These are phyloP conservation scores for Scytalidium sp. DNA, from an alignment of 2,329 filamentous ascomycete species.

Conservation along the genomic window DNA sequence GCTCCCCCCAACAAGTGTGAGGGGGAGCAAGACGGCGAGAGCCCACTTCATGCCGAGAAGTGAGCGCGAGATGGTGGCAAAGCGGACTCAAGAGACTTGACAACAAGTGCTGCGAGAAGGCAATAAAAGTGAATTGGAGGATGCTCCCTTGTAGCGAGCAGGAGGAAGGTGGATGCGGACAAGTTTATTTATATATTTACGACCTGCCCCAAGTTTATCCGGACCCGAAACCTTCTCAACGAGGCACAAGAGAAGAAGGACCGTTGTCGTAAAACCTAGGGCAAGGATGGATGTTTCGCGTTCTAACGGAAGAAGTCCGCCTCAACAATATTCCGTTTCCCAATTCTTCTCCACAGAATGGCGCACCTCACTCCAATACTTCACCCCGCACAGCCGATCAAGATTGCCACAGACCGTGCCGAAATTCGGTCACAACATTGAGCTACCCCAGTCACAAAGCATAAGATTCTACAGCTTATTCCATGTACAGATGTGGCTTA, in stretches of 20 bases:
- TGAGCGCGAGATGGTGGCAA: neutral
- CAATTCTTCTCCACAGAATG: neutral
- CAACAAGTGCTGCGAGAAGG: neutral
- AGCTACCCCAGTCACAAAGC: neutral
- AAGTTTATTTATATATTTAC: no score
- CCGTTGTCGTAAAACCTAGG: no score
- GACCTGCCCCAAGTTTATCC: no score
- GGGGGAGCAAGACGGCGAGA: neutral
- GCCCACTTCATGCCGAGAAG: neutral
- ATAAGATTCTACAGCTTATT: neutral
- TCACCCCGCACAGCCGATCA: no score
- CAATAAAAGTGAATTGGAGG: neutral
- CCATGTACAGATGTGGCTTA: neutral
- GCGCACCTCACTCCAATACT: no score
- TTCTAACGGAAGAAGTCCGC: neutral
- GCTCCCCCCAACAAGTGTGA: neutral
- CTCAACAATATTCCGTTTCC: neutral
- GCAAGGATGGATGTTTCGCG: neutral
- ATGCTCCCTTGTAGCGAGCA: neutral
- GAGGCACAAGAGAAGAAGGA: no score
- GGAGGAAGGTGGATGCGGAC: no score
- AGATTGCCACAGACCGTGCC: no score
- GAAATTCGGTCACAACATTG: no score
- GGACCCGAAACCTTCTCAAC: no score
- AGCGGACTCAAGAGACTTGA: neutral